Evolutionary conservation across 768 basidiomycete genomes (phyloP).

Genomic region (Mycena leptocephala): DNA sequence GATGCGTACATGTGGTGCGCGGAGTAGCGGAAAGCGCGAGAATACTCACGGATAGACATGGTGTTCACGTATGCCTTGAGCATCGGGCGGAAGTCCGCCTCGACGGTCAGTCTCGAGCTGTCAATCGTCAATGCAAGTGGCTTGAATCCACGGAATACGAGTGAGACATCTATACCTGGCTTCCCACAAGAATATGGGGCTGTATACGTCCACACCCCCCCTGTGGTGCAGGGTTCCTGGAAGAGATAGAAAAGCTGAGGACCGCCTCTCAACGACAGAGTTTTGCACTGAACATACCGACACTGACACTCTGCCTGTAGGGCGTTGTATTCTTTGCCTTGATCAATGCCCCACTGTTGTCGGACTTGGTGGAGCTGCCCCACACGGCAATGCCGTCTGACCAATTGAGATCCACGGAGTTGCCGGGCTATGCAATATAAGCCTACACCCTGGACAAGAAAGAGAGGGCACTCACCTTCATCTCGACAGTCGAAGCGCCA

Average conservation of each 20-base stretch:
- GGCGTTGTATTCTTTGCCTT: too few relatives aligned
- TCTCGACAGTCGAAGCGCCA: too few relatives aligned
- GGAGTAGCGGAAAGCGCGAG: neutral
- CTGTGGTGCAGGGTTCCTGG: neutral
- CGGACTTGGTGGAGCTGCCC: neutral
- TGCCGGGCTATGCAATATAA: neutral
- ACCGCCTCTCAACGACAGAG: neutral
- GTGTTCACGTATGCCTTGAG: neutral
- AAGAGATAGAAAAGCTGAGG: neutral
- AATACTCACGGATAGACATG: neutral
- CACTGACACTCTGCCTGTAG: too few relatives aligned
- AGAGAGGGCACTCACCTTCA: neutral
- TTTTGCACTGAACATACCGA: neutral
- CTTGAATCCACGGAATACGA: neutral
- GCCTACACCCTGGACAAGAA: neutral
- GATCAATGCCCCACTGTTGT: neutral
- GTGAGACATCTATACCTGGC: neutral
- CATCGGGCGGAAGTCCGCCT: too few relatives aligned
- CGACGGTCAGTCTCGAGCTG: neutral
- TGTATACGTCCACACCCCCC: neutral
- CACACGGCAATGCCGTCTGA: neutral
- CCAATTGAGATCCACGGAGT: neutral
- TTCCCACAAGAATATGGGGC: neutral
- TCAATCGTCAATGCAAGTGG: neutral
- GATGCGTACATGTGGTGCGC: neutral